Conservation (phyloP, 345 rosid species). For the Aquilaria yunnanensis region DNA sequence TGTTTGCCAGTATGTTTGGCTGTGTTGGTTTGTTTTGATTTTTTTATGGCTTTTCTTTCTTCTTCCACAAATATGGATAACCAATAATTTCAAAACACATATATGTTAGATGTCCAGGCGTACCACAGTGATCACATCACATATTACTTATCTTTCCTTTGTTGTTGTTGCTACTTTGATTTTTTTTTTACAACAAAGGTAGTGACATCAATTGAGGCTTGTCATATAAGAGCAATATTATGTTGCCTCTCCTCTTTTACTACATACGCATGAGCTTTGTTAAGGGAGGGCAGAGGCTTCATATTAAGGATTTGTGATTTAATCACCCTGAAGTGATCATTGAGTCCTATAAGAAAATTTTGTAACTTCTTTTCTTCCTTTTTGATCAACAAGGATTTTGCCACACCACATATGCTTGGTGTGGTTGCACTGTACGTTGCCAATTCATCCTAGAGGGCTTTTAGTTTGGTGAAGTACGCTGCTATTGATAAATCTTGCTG, state of each 20-base stretch:
- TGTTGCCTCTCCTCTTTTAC: not conserved
- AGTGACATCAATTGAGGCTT: not conserved
- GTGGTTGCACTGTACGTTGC: not conserved
- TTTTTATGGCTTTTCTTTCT: not conserved
- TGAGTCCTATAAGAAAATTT: constrained; percentile 10
- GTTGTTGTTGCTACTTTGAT: not conserved
- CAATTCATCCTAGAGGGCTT: constrained; percentile 11
- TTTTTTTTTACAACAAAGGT: not conserved
- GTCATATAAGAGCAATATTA: too few relatives aligned
- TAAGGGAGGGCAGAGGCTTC: not conserved
- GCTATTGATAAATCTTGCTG: not conserved
- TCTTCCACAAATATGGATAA: not conserved
- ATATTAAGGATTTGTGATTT: constrained; percentile 2
- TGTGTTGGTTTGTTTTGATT: not conserved
- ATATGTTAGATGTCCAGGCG: not conserved
- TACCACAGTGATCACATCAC: not conserved
- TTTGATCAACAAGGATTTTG: not conserved
- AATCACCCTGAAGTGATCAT: not conserved
- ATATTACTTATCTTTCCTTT: not conserved
- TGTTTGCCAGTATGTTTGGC: not conserved
- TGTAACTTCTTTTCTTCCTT: not conserved
- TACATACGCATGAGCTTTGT: not conserved
- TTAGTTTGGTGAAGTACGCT: constrained; percentile 4
- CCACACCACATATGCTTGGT: not conserved
- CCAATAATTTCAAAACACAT: not conserved